Base-by-base conservation (phyloP, 2,329 filamentous ascomycete genomes). In the Colletotrichum australisinense region DNA sequence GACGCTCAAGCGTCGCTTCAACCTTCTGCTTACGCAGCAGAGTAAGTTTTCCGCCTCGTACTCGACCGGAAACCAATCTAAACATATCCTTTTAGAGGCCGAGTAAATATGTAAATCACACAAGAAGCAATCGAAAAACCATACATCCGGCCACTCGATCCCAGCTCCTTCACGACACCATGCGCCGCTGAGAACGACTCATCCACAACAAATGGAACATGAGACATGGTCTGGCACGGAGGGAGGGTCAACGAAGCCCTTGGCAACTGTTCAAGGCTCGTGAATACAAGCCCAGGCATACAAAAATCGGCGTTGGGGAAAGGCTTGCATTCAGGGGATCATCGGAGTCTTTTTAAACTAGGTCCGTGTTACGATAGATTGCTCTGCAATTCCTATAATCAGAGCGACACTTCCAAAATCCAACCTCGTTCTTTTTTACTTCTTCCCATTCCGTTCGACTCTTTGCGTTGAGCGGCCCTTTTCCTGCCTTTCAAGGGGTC, bases 1-100 rank as follows among this genome's bases (percentile, higher is more conserved):
- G 63, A 97, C 95, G 24, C 89, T 98, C 80, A 98, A 98, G 92
- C 95, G 94, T 88, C 90, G 97, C 81, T 98, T 97, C 82, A 93
- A 93, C 62, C 89, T 98, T 76, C 91, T 98, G 75, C 86, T 98
- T 83, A 97, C 94, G 67, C 94, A 97, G 88, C 93, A 87, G 82
- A 87, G 88, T 90, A 76, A 76, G 86, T 86, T 53, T 8, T 46
- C 35, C 14, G 16, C 9, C n/a, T n/a, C 35, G 38, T 26, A 38
- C 9, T 6, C 7, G 19, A 4, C 2, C 1, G 24, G 4, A 6
- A 12, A 2, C 14, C 12, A 12, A 7, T 16, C 62, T 52, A 30
- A 62, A 19, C 4, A 4, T 8, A n/a, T 52, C 46, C 9, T 1
- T 80, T 7, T 42, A 62, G 67, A 68, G 59, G 28, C 64, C 16